These are phyloP conservation scores for Pythium diclinum DNA, from an alignment of 352 stramenopile genomes.

Conservation along the genomic window DNA sequence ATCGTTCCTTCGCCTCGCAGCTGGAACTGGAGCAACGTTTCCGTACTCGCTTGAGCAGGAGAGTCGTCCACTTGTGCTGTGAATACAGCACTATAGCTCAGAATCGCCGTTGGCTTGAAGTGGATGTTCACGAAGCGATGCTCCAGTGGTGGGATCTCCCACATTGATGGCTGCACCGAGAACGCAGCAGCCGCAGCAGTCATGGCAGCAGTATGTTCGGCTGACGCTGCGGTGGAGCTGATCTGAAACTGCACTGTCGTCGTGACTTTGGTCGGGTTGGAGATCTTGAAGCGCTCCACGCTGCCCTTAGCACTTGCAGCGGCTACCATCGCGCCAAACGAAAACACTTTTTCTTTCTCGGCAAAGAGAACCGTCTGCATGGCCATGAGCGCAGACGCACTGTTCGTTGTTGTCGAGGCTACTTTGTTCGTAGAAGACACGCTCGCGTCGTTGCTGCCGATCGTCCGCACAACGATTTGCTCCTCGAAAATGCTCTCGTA, in stretches of 20 bases:
- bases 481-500: conserved; percentile 94
- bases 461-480: conserved; percentile 87
- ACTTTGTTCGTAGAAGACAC: not conserved
- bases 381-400: conserved; percentile 15
- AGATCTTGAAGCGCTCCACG: conserved; percentile 93
- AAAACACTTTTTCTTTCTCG: conserved; percentile 85
- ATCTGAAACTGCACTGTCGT: conserved; percentile 87
- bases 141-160: conserved; percentile 94
- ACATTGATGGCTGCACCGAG: conserved; percentile 85
- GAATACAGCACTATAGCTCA: conserved; percentile 80
- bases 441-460: conserved; percentile 40
- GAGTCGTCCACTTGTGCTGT: conserved; percentile 80
- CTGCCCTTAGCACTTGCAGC: conserved; percentile 65
- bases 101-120: conserved; percentile 90
- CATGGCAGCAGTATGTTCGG: not conserved
- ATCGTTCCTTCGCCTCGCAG: conserved; percentile 91
- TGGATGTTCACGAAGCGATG: conserved; percentile 93
- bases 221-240: not conserved
- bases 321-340: conserved; percentile 83
- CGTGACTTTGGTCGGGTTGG: conserved; percentile 94
- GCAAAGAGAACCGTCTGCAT: conserved; percentile 77
- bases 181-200: conserved; percentile 40
- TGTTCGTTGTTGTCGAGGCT: conserved; percentile 1
- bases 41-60: conserved; percentile 29
- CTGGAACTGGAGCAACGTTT: conserved; percentile 83